Evolutionary conservation across 169 alveolate genomes (phyloP), one percentile per base, ranked within the genome.

Genomic region (Eimeria sp.): DNA sequence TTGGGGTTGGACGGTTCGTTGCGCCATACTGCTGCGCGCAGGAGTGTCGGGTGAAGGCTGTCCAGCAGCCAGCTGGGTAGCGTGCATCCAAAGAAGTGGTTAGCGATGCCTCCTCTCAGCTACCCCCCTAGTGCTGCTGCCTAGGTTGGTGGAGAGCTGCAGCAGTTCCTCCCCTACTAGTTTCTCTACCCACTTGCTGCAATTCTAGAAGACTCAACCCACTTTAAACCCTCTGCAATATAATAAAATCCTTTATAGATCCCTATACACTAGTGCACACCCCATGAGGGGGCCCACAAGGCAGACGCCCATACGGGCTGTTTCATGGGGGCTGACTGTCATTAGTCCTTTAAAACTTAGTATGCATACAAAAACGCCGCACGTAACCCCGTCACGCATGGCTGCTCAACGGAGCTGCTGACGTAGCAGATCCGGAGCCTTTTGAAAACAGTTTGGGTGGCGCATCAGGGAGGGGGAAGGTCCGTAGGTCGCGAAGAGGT

Each of bases 401-500:
- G 72, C 33, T 23, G 33, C 25, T 71, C 52, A 71, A 52, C 54
- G 54, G 25, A 71, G 25, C n/a, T 71, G 80, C 80, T 71, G 80
- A 2, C 80, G 52, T 33, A 71, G 80, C 80, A 71, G n/a, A 52
- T 71, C 80, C 33, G 80, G 80, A 16, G 87, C 74, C 93, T 20
- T 71, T 37, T 85, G 93, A 64, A 85, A 85, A 80, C 93, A 85
- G 78, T 64, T 40, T 40, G 4, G 46, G 43, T 85, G 93, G 52
- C 80, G 77, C 78, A 85, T 13, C 62, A 85, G 64, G 10, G 66
- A 85, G 18, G 93, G 93, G 64, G 66, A 60, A 8, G 93, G 56
- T 30, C 93, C 93, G 80, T 85, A 85, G 62, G 93, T 85, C 2
- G 62, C 49, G 37, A 85, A n/a, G 27, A 85, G 60, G 14, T 85